Evolutionary conservation across 2,329 filamentous ascomycete species (phyloP).

Genomic region (Fusarium zealandicum): DNA sequence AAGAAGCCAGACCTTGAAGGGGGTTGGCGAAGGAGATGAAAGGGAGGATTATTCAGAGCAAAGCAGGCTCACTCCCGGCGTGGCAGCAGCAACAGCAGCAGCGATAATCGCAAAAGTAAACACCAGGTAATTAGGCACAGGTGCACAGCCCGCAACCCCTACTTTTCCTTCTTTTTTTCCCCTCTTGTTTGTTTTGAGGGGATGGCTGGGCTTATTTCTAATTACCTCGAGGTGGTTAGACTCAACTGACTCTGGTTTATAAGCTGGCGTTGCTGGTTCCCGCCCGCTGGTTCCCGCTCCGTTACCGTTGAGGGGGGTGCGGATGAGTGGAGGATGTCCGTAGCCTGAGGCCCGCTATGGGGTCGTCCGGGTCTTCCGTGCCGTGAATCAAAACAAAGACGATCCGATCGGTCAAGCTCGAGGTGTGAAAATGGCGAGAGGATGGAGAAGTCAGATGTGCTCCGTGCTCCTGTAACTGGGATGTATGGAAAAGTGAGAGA

Average conservation of each 20-base stretch:
- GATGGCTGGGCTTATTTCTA: slow-evolving; percentile 20
- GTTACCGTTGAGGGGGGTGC: slow-evolving; percentile 24
- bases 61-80: neutral
- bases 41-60: slow-evolving; percentile 7
- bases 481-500: neutral
- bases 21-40: slow-evolving; percentile 13
- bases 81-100: slow-evolving; percentile 9
- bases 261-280: slow-evolving; percentile 19
- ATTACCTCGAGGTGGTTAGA: neutral
- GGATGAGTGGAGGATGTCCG: neutral
- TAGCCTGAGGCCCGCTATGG: slow-evolving; percentile 3
- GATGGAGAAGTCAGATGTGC: neutral
- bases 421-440: neutral
- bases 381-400: slow-evolving; percentile 1
- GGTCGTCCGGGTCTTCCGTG: neutral
- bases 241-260: slow-evolving; percentile 1
- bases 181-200: slow-evolving; percentile 16
- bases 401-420: neutral
- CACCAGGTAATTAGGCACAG: slow-evolving; percentile 1
- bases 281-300: slow-evolving; percentile 27
- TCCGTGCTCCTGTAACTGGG: neutral
- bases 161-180: neutral
- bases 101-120: slow-evolving; percentile 3
- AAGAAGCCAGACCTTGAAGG: neutral
- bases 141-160: neutral